Evolutionary conservation across 2,329 filamentous ascomycete genomes (phyloP), one percentile per base, ranked within the genome.

Genomic region (Pseudonectria buxi): DNA sequence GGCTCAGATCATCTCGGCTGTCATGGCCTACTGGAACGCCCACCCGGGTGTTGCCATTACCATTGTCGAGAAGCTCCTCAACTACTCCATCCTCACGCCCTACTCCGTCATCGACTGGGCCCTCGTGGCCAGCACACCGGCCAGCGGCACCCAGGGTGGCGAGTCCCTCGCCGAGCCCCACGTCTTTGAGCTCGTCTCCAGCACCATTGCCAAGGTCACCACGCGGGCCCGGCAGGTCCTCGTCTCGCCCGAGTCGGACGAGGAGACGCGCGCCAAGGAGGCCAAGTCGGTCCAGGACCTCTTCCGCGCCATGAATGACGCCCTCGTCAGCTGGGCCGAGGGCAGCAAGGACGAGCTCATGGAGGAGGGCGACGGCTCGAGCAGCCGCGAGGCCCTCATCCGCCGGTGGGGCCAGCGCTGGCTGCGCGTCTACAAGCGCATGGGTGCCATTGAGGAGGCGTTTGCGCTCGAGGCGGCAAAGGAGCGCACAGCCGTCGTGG

Each of bases 61-160:
- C 50, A 94, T 98, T 51, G 76, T 96, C 39, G 90, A 96, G 68
- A 96, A 96, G 63, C 75, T 98, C 5, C 81, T 98, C 50, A 98
- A 96, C 65, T 98, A 95, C 66, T 89, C 86, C 11, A 95, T 98
- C 50, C 72, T 98, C 25, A 88, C 83, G 7, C 92, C 92, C 0
- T 69, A 80, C 38, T 82, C 81, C 12, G 88, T 98, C 18, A 75
- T 95, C 31, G 81, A 94, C 54, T 98, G 92, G 92, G 86, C 86
- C 1, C 71, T 98, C 10, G 71, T 78, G 24, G 78, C 56, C n/a
- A 56, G 51, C 31, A 58, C 61, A 13, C 62, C 86, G 43, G 69
- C 61, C n/a, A 56, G 56, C 28, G 65, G 65, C 27, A 58, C 61
- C 9, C 60, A 62, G 25, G 76, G 78, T 3, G 83, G 83, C 32